Base-by-base conservation (phyloP, 768 basidiomycete genomes). In the Suillus ampliporus region DNA sequence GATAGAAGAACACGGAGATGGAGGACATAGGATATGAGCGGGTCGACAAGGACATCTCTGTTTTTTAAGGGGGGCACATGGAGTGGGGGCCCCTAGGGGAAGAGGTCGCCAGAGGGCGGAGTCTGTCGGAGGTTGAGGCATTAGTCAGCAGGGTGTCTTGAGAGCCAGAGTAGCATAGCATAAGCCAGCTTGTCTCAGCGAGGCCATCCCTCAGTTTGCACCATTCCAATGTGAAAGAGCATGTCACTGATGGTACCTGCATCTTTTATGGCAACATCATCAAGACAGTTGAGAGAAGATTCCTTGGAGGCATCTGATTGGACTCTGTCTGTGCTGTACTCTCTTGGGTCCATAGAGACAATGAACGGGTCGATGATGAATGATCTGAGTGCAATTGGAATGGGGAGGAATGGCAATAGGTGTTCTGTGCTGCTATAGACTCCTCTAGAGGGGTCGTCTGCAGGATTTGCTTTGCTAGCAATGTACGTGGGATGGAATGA, bases 191-290 rank as follows among this genome's bases (percentile, higher is more conserved):
- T n/a, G n/a, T n/a, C n/a, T n/a, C n/a, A n/a, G n/a, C n/a, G n/a
- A n/a, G n/a, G n/a, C n/a, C n/a, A n/a, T n/a, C n/a, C n/a, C n/a
- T n/a, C n/a, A n/a, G n/a, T n/a, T n/a, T n/a, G n/a, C n/a, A n/a
- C n/a, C n/a, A n/a, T n/a, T n/a, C n/a, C n/a, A n/a, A 67, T 41
- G 64, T 66, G 51, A 65, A 64, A 8, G 47, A 58, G 43, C 63
- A 67, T 17, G n/a, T 44, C n/a, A 0, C 6, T 13, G n/a, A 21
- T 5, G n/a, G 11, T 21, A 4, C 43, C 4, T 44, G 43, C 10
- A 5, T 4, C 43, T n/a, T 43, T 43, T 14, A 19, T 10, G 9
- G 4, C 9, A 4, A 4, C 4, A 9, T 56, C 65, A 0, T 41
- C 13, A 11, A 15, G 54, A 56, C 21, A 65, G 51, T 19, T 64